These are phyloP conservation scores for Trichocladium uniseriatum DNA, from an alignment of 495 filamentous ascomycete species.

Conservation along the genomic window DNA sequence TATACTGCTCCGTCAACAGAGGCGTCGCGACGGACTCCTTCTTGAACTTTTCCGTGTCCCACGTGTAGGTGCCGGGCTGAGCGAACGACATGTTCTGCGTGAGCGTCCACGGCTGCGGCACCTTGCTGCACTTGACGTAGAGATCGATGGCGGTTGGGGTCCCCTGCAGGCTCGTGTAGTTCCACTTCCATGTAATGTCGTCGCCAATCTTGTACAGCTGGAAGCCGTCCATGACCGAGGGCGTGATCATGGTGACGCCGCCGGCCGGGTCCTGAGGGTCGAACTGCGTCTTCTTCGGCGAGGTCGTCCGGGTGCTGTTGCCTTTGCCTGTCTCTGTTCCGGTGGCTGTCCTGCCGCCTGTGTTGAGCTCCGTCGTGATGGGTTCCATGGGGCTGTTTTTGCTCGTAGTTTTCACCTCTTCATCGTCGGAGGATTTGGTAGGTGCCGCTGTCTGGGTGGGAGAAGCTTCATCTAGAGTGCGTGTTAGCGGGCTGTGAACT, in stretches of 20 bases:
- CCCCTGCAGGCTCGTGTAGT: constrained; percentile 79
- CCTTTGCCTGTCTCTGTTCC: constrained; percentile 10
- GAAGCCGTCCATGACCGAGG: constrained; percentile 45
- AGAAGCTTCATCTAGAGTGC: constrained; percentile 6
- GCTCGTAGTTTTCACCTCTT: not conserved
- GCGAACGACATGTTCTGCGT: constrained; percentile 45
- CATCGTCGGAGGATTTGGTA: constrained; percentile 5
- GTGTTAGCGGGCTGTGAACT: not conserved
- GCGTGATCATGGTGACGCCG: constrained; percentile 74
- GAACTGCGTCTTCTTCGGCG: constrained; percentile 44
- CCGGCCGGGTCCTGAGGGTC: constrained; percentile 57
- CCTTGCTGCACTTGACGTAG: constrained; percentile 60
- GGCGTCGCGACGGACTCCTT: constrained; percentile 45
- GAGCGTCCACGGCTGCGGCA: constrained; percentile 38
- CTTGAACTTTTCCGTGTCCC: constrained; percentile 74
- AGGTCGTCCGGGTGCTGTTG: constrained; percentile 17
- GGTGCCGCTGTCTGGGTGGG: constrained; percentile 16
- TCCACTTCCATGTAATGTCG: constrained; percentile 80
- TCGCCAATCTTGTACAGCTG: constrained; percentile 87
- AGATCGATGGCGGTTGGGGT: constrained; percentile 75
- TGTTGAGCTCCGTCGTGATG: constrained; percentile 27
- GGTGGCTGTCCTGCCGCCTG: constrained; percentile 13
- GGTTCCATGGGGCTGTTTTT: not conserved
- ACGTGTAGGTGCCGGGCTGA: constrained; percentile 42
- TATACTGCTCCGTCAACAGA: constrained; percentile 69